Conservation (phyloP, 371 early-diverging fungal genomes). For the Mucor irregularis region DNA sequence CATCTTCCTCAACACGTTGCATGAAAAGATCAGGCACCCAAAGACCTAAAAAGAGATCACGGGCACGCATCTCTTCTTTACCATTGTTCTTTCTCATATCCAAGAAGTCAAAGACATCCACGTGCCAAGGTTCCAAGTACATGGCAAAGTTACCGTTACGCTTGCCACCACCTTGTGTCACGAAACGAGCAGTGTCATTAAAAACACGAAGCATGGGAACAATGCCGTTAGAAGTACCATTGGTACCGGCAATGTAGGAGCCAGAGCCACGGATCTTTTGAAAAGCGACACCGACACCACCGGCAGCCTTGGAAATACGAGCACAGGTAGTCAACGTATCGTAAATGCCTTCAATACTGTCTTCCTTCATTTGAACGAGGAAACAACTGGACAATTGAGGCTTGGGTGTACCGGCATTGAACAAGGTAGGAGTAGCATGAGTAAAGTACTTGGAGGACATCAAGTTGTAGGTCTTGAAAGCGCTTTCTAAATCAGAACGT, state of each 20-base stretch:
- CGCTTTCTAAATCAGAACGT: conserved; percentile 89
- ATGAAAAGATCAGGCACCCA: conserved; percentile 99
- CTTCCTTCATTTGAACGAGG: conserved; percentile 94
- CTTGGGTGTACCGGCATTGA: conserved; percentile 97
- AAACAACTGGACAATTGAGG: conserved; percentile 98
- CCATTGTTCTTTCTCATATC: conserved; percentile 99
- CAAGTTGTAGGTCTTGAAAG: conserved; percentile 95
- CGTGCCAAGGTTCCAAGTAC: conserved; percentile 99
- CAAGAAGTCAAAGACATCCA: conserved; percentile 98
- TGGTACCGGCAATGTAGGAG: conserved; percentile 97
- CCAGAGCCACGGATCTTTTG: conserved; percentile 96
- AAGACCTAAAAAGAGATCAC: conserved; percentile 97
- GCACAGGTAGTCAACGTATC: conserved; percentile 97
- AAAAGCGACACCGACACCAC: conserved; percentile 97
- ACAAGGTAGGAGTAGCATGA: conserved; percentile 98
- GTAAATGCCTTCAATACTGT: conserved; percentile 98
- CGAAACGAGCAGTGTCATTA: conserved; percentile 98
- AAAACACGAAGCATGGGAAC: conserved; percentile 98
- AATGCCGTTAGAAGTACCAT: conserved; percentile 97
- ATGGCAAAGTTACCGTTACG: conserved; percentile 99
- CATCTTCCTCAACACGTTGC: conserved; percentile 95
- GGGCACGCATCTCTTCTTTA: conserved; percentile 96
- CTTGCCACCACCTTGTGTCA: conserved; percentile 99
- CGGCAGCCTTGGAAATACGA: conserved; percentile 97
- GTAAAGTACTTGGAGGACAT: conserved; percentile 97